Evolutionary conservation across 495 filamentous ascomycete species (phyloP).

Genomic region (Hyaloscypha finlandica): DNA sequence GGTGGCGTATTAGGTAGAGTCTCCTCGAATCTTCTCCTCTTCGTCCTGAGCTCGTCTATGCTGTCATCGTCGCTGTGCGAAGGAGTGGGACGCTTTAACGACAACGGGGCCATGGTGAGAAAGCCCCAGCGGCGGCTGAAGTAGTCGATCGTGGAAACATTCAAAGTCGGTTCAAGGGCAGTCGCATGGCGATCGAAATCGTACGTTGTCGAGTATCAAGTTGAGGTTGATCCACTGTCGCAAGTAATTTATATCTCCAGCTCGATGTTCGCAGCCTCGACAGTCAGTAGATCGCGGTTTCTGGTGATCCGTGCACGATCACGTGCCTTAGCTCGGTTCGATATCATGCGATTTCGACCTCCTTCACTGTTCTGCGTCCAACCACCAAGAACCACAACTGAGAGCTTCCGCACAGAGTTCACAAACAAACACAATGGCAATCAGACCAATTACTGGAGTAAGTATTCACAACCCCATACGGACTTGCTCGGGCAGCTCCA

Average conservation of each 20-base stretch:
- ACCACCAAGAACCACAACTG: constrained; percentile 31
- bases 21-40: constrained; percentile 21
- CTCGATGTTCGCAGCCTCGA: constrained; percentile 7
- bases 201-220: background rate
- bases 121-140: background rate
- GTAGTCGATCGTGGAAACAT: background rate
- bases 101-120: constrained; percentile 28
- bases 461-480: constrained; percentile 27
- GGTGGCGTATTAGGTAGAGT: constrained; percentile 22
- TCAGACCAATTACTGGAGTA: constrained; percentile 61
- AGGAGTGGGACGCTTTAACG: constrained; percentile 27
- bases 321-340: constrained; percentile 11
- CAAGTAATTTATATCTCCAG: background rate
- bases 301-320: background rate
- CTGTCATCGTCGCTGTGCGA: constrained; percentile 24
- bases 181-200: background rate
- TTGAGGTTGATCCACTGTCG: background rate
- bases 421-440: constrained; percentile 36
- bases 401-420: constrained; percentile 23
- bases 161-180: background rate
- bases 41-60: constrained; percentile 20
- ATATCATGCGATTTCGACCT: constrained; percentile 19
- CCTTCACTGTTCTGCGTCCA: constrained; percentile 4
- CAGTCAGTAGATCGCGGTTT: background rate
- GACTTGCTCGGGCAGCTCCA: background rate